Conservation (phyloP, 2,329 filamentous ascomycete species). For the Neurospora sp. region DNA sequence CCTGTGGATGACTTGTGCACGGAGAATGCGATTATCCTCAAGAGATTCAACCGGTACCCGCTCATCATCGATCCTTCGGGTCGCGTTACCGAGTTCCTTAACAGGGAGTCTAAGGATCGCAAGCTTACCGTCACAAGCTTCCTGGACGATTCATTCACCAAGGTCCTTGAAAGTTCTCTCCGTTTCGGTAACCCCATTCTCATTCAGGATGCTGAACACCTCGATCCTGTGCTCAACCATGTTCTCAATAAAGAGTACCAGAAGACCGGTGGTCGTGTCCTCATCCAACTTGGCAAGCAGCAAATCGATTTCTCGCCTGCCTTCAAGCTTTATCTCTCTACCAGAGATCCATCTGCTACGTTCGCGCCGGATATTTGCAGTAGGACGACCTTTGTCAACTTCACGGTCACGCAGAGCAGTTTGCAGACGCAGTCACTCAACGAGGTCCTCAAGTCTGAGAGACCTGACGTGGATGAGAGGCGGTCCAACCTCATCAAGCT, state of each 20-base stretch:
- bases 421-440: conserved; percentile 96
- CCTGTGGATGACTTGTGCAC: conserved; percentile 97
- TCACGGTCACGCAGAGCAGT: conserved; percentile 97
- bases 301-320: conserved; percentile 98
- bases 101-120: conserved; percentile 87
- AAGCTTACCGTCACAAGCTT: conserved; percentile 96
- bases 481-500: conserved; percentile 96
- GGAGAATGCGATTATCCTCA: conserved; percentile 93
- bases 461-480: conserved; percentile 92
- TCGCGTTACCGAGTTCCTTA: conserved; percentile 85
- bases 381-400: conserved; percentile 98
- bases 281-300: conserved; percentile 96
- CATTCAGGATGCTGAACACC: conserved; percentile 94
- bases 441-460: conserved; percentile 93
- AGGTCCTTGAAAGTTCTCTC: conserved; percentile 91
- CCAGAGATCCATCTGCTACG: conserved; percentile 86
- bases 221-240: conserved; percentile 95
- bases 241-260: conserved; percentile 99
- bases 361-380: conserved; percentile 97
- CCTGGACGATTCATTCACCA: conserved; percentile 94
- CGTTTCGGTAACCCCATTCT: conserved; percentile 97
- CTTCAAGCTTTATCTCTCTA: conserved; percentile 92
- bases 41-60: conserved; percentile 96
- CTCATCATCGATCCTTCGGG: conserved; percentile 97
- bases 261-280: conserved; percentile 91